A percentile compares a stretch with the other conserved stretches of the same genome.
Evolutionary conservation across 2,329 filamentous ascomycete species (phyloP).

Genomic region (Mycosphaerelloides madeirae): DNA sequence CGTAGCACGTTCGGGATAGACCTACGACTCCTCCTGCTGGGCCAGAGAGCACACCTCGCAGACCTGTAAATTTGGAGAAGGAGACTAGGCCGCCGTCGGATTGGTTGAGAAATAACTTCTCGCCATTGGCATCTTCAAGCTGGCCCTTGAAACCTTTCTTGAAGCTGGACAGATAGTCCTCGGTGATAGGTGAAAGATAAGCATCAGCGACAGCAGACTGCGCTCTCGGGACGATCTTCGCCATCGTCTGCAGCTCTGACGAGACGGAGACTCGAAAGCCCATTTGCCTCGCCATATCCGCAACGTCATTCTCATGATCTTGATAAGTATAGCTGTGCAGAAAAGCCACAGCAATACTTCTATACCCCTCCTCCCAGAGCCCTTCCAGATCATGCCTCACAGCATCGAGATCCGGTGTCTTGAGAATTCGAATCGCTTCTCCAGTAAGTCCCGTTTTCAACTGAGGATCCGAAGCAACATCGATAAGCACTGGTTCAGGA

Average conservation of each 20-base stretch:
- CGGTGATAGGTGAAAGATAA: slow-evolving; percentile 70
- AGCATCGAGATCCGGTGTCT: slow-evolving; percentile 25
- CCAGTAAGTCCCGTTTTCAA: slow-evolving; percentile 25
- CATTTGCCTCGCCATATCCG: slow-evolving; percentile 68
- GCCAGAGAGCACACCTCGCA: slow-evolving; percentile 31
- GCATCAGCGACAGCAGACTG: slow-evolving; percentile 74
- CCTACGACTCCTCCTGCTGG: slow-evolving; percentile 36
- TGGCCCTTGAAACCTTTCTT: slow-evolving; percentile 25
- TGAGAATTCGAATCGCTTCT: slow-evolving; percentile 27
- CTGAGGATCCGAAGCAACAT: slow-evolving; percentile 10
- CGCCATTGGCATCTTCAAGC: slow-evolving; percentile 26
- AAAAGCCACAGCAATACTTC: slow-evolving; percentile 77
- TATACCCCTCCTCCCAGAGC: slow-evolving; percentile 63
- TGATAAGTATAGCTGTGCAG: slow-evolving; percentile 86
- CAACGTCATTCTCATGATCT: slow-evolving; percentile 70
- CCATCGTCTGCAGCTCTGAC: slow-evolving; percentile 51
- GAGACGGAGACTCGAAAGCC: slow-evolving; percentile 75
- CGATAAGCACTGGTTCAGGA: slow-evolving; percentile 38
- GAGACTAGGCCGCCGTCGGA: slow-evolving; percentile 32
- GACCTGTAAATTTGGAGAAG: slow-evolving; percentile 46
- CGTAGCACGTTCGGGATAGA: slow-evolving; percentile 31
- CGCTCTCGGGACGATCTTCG: slow-evolving; percentile 67
- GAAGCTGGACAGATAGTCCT: slow-evolving; percentile 57
- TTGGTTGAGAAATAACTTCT: slow-evolving; percentile 66
- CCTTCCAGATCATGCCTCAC: slow-evolving; percentile 51